Evolutionary conservation across 176 grass and related monocot species (phyloP).

Genomic region (Oryza nivara): DNA sequence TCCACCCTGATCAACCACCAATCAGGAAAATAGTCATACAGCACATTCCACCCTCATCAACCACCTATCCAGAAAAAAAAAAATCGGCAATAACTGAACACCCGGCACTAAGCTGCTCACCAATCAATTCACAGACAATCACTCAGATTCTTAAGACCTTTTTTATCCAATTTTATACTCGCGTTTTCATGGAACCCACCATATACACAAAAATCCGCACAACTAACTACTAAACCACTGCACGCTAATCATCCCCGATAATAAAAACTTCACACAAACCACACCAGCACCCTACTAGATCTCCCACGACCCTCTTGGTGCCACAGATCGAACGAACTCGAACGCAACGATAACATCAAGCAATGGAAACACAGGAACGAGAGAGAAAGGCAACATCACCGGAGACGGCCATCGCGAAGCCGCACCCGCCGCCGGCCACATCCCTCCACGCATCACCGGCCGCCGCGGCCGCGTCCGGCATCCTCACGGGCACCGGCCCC

Average conservation of each 20-base stretch:
- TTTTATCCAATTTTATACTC: too few species aligned
- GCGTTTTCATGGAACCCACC: neutral
- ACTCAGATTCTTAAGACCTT: neutral
- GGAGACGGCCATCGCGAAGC: slow-evolving; percentile 94
- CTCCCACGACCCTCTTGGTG: neutral
- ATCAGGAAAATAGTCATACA: neutral
- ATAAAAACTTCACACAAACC: neutral
- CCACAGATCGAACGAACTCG: neutral
- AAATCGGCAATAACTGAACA: neutral
- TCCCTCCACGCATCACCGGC: slow-evolving; percentile 73
- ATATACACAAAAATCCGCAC: neutral
- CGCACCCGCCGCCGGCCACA: slow-evolving; percentile 89
- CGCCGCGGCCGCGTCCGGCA: slow-evolving; percentile 43
- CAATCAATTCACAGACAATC: neutral
- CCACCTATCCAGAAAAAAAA: too few species aligned
- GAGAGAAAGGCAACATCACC: slow-evolving; percentile 47
- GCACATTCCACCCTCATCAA: neutral
- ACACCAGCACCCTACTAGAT: slow-evolving; percentile 26
- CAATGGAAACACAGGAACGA: neutral
- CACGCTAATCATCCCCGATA: neutral
- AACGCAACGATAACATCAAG: neutral
- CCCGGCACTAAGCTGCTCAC: neutral
- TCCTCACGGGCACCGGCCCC: slow-evolving; percentile 66
- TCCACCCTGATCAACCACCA: neutral
- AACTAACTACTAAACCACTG: neutral